These are phyloP conservation scores for Colletotrichum ledebouriae DNA, from an alignment of 2,329 filamentous ascomycete genomes.

Conservation along the genomic window DNA sequence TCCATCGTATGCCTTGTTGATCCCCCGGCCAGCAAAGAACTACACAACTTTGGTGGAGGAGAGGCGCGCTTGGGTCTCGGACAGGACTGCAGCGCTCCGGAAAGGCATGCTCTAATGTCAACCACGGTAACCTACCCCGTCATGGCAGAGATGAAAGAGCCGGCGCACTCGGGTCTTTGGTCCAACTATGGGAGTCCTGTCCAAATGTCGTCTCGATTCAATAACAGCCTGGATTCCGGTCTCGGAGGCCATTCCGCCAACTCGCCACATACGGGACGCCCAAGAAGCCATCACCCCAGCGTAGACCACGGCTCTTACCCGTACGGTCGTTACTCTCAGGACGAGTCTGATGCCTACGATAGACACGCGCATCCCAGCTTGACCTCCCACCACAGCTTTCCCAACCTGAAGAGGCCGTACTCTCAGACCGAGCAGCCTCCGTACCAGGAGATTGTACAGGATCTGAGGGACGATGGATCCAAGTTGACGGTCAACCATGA, in stretches of 20 bases:
- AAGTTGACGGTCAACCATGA: slow-evolving; percentile 71
- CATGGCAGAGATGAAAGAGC: slow-evolving; percentile 75
- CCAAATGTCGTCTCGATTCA: slow-evolving; percentile 65
- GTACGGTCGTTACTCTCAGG: slow-evolving; percentile 68
- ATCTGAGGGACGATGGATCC: slow-evolving; percentile 69
- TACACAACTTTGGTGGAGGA: slow-evolving; percentile 40
- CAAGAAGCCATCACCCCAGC: slow-evolving; percentile 62
- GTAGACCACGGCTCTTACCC: slow-evolving; percentile 65
- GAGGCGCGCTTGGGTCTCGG: slow-evolving; percentile 37
- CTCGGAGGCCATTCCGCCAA: slow-evolving; percentile 60
- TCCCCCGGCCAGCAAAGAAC: slow-evolving; percentile 23
- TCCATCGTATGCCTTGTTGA: slow-evolving; percentile 35
- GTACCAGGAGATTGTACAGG: slow-evolving; percentile 73
- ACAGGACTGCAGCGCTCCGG: slow-evolving; percentile 43
- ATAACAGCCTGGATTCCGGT: slow-evolving; percentile 64
- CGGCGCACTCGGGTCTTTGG: slow-evolving; percentile 70
- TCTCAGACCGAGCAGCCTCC: slow-evolving; percentile 67
- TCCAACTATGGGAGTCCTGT: slow-evolving; percentile 69
- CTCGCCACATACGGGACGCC: slow-evolving; percentile 63
- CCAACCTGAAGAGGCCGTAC: slow-evolving; percentile 70
- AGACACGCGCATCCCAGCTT: slow-evolving; percentile 63
- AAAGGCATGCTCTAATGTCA: slow-evolving; percentile 70
- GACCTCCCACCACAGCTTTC: slow-evolving; percentile 65
- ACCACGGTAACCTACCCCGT: slow-evolving; percentile 71
- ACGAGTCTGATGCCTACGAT: slow-evolving; percentile 68